Evolutionary conservation across 2,329 filamentous ascomycete species (phyloP), one percentile per base, ranked within the genome.

Genomic region (Calonectria naviculata): DNA sequence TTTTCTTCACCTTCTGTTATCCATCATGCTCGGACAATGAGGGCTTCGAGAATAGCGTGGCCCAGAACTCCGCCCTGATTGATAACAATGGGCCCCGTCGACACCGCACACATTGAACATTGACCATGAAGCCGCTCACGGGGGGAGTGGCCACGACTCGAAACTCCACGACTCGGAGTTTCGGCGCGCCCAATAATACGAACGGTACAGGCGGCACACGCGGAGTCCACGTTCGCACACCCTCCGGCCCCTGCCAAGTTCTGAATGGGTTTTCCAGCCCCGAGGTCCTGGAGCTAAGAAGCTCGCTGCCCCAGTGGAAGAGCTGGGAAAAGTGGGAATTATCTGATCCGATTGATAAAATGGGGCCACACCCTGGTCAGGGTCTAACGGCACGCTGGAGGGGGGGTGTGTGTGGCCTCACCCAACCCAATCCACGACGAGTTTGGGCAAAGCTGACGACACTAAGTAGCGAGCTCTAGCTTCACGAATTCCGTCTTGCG

Each of bases 261-360:
- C 21, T 7, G 49, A 54, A 54, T 15, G 34, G 15, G 15, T 6
- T 58, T 28, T 58, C 31, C 52, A 58, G 21, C 31, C 21, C 52
- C 52, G n/a, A 58, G 31, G 13, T 15, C 52, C 52, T 38, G 52
- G 52, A 36, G 31, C 52, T 38, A 29, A 21, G 21, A 34, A 21
- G 21, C 21, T 31, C 17, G 3, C 28, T 52, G 31, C 31, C n/a
- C 17, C 31, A 58, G 52, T 38, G 52, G 52, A 58, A 42, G 26
- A 10, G 31, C 26, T 36, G 28, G 12, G 5, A 46, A 65, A 58
- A 58, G 21, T 58, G 21, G 52, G 31, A 28, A 58, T 58, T 66
- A 66, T 66, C 63, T 56, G 63, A 66, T 66, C 34, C 24, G 63
- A 66, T 66, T 66, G 63, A 58, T 65, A 66, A 56, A 56, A 26